A percentile compares a stretch with the other conserved stretches of the same genome.
Evolutionary conservation across 208 protist species (phyloP).

Genomic region (Borovskyia barvae): DNA sequence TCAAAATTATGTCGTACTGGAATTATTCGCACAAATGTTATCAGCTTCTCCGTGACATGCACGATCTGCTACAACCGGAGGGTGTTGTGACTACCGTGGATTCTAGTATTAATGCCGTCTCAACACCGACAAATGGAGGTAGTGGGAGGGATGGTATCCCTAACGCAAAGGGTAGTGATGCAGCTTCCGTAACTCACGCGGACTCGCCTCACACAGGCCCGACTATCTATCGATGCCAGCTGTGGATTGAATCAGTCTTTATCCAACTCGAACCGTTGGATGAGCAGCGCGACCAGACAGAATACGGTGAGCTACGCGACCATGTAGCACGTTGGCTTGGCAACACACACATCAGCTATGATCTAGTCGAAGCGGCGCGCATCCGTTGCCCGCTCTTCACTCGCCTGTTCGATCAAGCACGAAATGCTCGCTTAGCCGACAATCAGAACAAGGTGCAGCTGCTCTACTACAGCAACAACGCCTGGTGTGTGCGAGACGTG

Average conservation of each 20-base stretch:
- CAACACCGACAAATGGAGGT: background rate
- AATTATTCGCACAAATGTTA: slow-evolving; percentile 37
- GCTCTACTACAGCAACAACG: slow-evolving; percentile 83
- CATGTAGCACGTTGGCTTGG: slow-evolving; percentile 46
- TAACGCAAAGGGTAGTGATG: slow-evolving; percentile 2
- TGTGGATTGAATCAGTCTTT: slow-evolving; percentile 63
- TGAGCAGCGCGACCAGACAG: slow-evolving; percentile 21
- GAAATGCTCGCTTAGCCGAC: slow-evolving; percentile 8
- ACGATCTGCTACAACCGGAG: slow-evolving; percentile 19
- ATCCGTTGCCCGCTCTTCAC: slow-evolving; percentile 36
- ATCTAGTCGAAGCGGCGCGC: slow-evolving; percentile 41
- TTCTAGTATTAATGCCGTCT: background rate
- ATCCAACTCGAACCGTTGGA: slow-evolving; percentile 54
- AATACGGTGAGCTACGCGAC: slow-evolving; percentile 40
- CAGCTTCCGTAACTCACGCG: slow-evolving; percentile 1
- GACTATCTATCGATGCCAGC: slow-evolving; percentile 33
- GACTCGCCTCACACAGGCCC: background rate
- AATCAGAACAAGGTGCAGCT: slow-evolving; percentile 46
- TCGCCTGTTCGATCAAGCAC: slow-evolving; percentile 24
- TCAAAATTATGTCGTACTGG: slow-evolving; percentile 62
- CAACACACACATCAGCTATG: slow-evolving; percentile 41
- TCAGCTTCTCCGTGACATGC: slow-evolving; percentile 31
- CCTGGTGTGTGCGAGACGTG: slow-evolving; percentile 38
- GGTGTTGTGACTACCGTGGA: background rate
- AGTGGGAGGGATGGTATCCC: background rate